Base-by-base conservation (phyloP, 2,329 filamentous ascomycete genomes). In the Botrytis squamosa region DNA sequence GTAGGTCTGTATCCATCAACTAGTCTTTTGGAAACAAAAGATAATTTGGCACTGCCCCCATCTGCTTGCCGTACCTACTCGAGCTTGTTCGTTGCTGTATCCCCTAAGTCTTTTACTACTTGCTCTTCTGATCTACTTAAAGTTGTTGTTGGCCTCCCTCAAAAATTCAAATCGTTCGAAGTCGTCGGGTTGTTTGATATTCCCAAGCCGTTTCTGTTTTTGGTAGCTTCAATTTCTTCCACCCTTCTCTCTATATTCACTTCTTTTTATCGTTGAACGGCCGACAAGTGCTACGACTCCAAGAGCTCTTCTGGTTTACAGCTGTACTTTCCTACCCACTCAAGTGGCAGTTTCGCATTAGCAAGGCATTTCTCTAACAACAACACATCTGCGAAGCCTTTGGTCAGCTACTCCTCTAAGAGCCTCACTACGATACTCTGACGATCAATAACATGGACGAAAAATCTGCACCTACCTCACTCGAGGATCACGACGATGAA, bases 401-500 rank as follows among this genome's bases (percentile, higher is more conserved):
- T 33, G 3, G 8, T 57, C 29, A 38, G 18, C 29, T 29, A 14
- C 57, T 29, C 9, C 9, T 25, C 12, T 18, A 29, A 16, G 22
- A 69, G n/a, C 14, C 6, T n/a, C 18, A 40, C 29, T 33, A 33
- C n/a, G 33, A 33, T 7, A 25, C 49, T 55, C 20, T 36, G n/a
- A 57, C 18, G 18, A 18, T 42, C 18, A 44, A 22, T 22, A 52
- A 65, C 14, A 75, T 76, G 73, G 65, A 72, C 18, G 74, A 75
- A 33, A 74, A 75, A 38, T 57, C 20, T 1, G 25, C 38, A 20
- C 65, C 70, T 14, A 42, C 29, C 59, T 72, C 71, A 20, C 22
- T 72, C 16, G 60, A 69, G 25, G 70, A 72, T 7, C 40, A 25
- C 33, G 59, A 70, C 6, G 75, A 76, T 52, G 75, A 74, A 36